phyloP scores from a whole-genome alignment of 2,329 filamentous ascomycete genomes.

The Allantophomopsis lycopodina region DNA sequence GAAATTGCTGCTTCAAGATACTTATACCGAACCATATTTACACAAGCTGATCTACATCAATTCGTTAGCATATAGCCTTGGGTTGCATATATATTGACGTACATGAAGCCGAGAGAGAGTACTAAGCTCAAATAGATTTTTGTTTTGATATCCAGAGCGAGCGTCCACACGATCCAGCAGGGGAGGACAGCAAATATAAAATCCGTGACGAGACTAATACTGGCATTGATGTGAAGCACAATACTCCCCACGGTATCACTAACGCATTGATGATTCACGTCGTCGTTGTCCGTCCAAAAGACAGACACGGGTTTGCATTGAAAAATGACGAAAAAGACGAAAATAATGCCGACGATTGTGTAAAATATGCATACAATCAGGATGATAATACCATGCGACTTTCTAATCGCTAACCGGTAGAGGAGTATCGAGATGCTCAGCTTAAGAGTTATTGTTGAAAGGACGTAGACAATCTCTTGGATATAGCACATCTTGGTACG shows the following conservation, averaged over 20 bases:
- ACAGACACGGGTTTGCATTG: constrained; percentile 1
- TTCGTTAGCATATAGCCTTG: too few species aligned
- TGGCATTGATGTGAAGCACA: background rate
- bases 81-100: too few species aligned
- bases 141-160: background rate
- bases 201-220: constrained; percentile 1
- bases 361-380: background rate
- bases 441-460: constrained; percentile 1
- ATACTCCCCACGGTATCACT: background rate
- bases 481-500: background rate
- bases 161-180: background rate
- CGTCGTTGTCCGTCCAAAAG: constrained; percentile 1
- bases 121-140: constrained; percentile 1
- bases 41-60: background rate
- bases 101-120: constrained; percentile 1
- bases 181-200: background rate
- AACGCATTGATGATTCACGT: background rate
- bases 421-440: constrained; percentile 2
- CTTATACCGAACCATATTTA: constrained; percentile 1
- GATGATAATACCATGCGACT: background rate
- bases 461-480: constrained; percentile 1
- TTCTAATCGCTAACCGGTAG: background rate
- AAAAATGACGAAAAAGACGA: constrained; percentile 1
- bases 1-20: background rate
- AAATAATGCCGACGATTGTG: background rate